Evolutionary conservation across 495 filamentous ascomycete genomes (phyloP), one percentile per base, ranked within the genome.

Genomic region (Lophium mytilinum): DNA sequence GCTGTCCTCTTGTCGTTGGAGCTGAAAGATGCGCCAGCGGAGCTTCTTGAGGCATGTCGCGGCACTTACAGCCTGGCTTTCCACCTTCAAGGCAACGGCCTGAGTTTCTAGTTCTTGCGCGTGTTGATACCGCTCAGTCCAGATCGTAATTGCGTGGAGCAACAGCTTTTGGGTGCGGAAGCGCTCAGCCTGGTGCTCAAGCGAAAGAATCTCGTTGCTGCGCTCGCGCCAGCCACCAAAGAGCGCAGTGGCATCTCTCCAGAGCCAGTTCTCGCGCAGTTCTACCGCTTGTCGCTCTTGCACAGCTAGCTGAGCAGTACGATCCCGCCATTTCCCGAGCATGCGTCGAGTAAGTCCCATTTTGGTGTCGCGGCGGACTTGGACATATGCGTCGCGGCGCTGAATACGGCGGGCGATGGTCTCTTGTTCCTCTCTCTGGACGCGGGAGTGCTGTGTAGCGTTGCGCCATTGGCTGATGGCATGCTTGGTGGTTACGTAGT

Each of bases 321-420:
- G 73, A 8, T 70, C 64, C n/a, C 65, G 67, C 81, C 80, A 86
- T 10, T 40, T 57, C 4, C 56, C 45, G 43, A 84, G 56, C 24
- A 71, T 68, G 7, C 71, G 69, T 37, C 71, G 69, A 11, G 76
- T 83, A 40, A 86, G 68, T 9, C 75, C 79, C 50, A 83, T 76
- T 65, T 88, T 89, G 19, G 72, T 62, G 47, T 67, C 76, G 40
- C 83, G 71, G 43, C 85, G 73, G 19, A 84, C 68, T 43, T 76
- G 74, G 0, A 75, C 72, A 71, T 89, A 88, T 9, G 81, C 77
- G 19, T 80, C 75, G 47, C 80, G 78, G 9, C 81, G 75, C 43
- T 79, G 80, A 52, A 76, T 72, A 54, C 79, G 77, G 33, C 76
- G 72, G 8, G 78, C 73, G 24, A 30, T 30, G 24, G 24, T 6